Conservation (phyloP, 2,329 filamentous ascomycete genomes). For the Shiraia bambusicola region DNA sequence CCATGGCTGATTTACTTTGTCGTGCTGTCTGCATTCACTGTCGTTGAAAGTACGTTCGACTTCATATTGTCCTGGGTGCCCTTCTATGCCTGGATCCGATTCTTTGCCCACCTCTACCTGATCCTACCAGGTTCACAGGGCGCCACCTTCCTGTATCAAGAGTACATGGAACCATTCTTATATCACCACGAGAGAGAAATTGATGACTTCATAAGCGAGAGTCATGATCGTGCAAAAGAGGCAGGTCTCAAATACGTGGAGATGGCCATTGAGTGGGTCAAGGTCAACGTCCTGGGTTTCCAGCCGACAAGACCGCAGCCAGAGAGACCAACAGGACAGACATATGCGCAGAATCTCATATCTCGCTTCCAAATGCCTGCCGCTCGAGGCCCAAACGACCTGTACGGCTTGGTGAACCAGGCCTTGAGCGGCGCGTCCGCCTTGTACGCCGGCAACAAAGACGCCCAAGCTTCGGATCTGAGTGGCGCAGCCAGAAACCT, state of each 20-base stretch:
- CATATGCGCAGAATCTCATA: constrained; percentile 79
- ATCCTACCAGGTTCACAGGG: constrained; percentile 98
- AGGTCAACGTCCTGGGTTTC: constrained; percentile 76
- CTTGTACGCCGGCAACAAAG: constrained; percentile 44
- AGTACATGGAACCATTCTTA: constrained; percentile 85
- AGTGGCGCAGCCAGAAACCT: constrained; percentile 60
- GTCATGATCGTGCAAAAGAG: constrained; percentile 75
- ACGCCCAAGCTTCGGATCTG: constrained; percentile 53
- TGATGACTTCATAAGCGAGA: constrained; percentile 81
- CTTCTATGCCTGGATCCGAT: constrained; percentile 89
- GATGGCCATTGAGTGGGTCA: constrained; percentile 57
- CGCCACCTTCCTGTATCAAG: constrained; percentile 80
- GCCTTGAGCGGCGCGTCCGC: constrained; percentile 67
- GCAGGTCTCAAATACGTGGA: constrained; percentile 66
- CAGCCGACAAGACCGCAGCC: constrained; percentile 53
- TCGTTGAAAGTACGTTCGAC: constrained; percentile 82
- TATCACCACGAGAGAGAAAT: constrained; percentile 83
- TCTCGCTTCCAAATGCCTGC: constrained; percentile 82
- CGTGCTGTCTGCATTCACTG: constrained; percentile 76
- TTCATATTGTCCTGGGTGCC: constrained; percentile 90
- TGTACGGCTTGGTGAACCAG: constrained; percentile 75
- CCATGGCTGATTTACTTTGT: constrained; percentile 99
- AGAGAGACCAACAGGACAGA: constrained; percentile 51
- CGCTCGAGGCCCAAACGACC: constrained; percentile 66
- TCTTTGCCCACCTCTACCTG: constrained; percentile 86